Evolutionary conservation across 305 asterid genomes (phyloP).

Genomic region (Solanum chacoense): DNA sequence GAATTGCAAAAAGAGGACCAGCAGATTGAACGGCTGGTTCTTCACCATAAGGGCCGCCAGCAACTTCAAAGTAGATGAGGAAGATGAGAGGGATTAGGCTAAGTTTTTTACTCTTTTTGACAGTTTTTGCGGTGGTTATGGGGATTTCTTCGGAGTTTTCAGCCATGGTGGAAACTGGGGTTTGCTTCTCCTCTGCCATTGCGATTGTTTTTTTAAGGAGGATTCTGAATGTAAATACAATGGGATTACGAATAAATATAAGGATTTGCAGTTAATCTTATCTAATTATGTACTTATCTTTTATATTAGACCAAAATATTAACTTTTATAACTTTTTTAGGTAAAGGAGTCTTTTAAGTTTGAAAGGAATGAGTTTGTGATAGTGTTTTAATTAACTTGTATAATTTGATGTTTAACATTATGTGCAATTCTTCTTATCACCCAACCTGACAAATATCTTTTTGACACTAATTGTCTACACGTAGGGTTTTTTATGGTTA

Average conservation of each 20-base stretch:
- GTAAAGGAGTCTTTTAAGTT: neutral
- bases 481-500: neutral
- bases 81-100: constrained; percentile 63
- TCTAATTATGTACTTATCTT: neutral
- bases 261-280: neutral
- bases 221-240: neutral
- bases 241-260: neutral
- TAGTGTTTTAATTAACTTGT: too few relatives aligned
- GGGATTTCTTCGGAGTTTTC: neutral
- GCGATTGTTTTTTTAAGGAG: neutral
- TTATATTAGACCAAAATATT: neutral
- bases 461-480: neutral
- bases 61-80: constrained; percentile 69
- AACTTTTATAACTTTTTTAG: neutral
- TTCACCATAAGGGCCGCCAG: constrained; percentile 82
- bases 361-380: neutral
- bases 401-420: neutral
- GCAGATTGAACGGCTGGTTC: constrained; percentile 72
- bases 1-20: constrained; percentile 57
- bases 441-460: neutral
- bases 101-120: constrained; percentile 23
- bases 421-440: neutral
- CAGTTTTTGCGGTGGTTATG: neutral
- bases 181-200: neutral
- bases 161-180: neutral